phyloP scores from a whole-genome alignment of 202 grass and related monocot genomes.

The Zizania palustris region DNA sequence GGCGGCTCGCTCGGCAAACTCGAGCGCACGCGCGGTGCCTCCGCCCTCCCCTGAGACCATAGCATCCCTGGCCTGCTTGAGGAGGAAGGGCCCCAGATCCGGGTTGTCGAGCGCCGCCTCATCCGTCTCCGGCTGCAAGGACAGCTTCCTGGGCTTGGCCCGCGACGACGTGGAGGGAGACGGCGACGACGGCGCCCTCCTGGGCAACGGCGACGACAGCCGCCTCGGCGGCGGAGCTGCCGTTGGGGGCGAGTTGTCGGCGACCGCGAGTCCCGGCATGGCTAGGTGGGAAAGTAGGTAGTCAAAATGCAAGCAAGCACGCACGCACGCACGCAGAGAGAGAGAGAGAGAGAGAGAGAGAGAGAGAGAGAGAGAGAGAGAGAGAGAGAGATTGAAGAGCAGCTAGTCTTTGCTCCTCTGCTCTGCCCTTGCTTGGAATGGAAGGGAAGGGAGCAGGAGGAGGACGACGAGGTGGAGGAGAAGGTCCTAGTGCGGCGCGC shows the following conservation, averaged over 20 bases:
- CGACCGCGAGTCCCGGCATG: slow-evolving; percentile 58
- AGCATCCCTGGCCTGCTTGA: slow-evolving; percentile 88
- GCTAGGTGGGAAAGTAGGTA: neutral
- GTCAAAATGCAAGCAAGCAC: no score
- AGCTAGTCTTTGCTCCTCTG: neutral
- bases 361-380: neutral
- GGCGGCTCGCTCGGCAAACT: slow-evolving; percentile 80
- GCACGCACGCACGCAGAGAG: no score
- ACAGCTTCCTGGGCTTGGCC: slow-evolving; percentile 47
- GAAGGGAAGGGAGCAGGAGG: slow-evolving; percentile 31
- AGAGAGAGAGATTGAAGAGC: neutral
- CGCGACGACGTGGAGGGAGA: slow-evolving; percentile 63
- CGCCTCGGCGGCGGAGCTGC: slow-evolving; percentile 43
- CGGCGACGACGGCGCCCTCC: slow-evolving; percentile 62
- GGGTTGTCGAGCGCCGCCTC: slow-evolving; percentile 92
- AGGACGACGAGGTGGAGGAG: neutral
- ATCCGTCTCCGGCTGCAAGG: slow-evolving; percentile 40
- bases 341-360: neutral
- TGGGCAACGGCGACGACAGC: slow-evolving; percentile 54
- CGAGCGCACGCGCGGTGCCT: slow-evolving; percentile 74
- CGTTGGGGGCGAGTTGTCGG: slow-evolving; percentile 44
- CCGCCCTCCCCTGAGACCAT: slow-evolving; percentile 82
- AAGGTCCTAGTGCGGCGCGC: neutral
- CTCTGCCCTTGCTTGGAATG: slow-evolving; percentile 27
- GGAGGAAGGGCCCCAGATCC: slow-evolving; percentile 98